Conservation (phyloP, 441 rosid genomes). For the Syzygium syzygioides region DNA sequence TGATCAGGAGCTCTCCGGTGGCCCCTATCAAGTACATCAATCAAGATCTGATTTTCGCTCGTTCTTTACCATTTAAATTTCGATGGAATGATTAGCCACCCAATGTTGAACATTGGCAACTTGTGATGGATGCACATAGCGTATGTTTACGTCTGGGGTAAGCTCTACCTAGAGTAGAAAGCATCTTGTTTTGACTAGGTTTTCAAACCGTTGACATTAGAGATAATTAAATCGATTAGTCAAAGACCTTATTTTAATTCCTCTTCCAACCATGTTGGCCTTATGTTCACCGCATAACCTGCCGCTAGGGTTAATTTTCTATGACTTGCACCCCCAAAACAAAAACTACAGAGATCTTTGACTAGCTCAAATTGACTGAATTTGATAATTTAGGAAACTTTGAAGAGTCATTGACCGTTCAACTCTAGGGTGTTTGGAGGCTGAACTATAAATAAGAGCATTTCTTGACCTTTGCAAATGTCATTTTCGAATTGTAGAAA, state of each 20-base stretch:
- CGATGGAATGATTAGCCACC: background rate
- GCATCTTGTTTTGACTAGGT: background rate
- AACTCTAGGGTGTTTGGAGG: background rate
- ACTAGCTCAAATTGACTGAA: background rate
- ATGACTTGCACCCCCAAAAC: background rate
- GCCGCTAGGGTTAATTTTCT: background rate
- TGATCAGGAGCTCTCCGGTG: background rate
- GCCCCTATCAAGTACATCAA: background rate
- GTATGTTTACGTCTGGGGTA: background rate
- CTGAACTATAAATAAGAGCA: background rate
- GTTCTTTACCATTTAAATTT: too few species aligned
- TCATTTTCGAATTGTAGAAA: background rate
- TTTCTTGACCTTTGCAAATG: background rate
- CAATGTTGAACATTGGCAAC: background rate
- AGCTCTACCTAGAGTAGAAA: background rate
- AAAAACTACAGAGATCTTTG: background rate
- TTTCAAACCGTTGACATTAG: background rate
- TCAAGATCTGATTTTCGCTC: background rate
- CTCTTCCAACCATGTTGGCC: background rate
- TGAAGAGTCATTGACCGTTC: background rate
- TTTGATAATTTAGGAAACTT: background rate
- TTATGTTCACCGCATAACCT: background rate
- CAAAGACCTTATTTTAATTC: background rate
- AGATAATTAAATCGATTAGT: background rate
- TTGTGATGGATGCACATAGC: background rate